Base-by-base conservation (phyloP, 441 rosid genomes). In the Gossypium schwendimanii region DNA sequence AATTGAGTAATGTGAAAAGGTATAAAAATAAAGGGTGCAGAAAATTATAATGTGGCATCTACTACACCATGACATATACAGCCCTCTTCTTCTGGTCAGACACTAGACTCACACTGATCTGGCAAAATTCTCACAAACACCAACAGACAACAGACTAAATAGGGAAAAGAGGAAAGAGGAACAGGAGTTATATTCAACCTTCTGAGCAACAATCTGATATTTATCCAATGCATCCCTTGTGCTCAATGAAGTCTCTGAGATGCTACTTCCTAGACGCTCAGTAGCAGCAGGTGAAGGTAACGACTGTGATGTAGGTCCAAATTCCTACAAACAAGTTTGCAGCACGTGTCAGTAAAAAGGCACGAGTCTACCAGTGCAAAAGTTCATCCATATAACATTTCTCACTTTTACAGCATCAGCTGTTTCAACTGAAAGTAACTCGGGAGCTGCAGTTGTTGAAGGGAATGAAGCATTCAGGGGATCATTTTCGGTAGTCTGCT, bases 221-320 rank as follows among this genome's bases (percentile, higher is more conserved):
- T 93, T 90, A 70, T 96, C 99, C 84, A 93, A 71, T 81, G 99
- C 99, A 73, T 92, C 98, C 83, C 96, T 86, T 24, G 98, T 93
- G 84, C 78, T 88, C 72, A 93, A 75, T 26, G 88, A 85, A 81
- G 97, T 89, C 71, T 93, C 98, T 14, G 85, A 69, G 61, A 73
- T 76, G 79, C 79, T 85, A 74, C 79, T 85, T 69, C 87, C 88
- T 82, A 80, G 75, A 24, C 91, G 91, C 74, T 93, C 99, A 71
- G 89, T 53, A 70, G 85, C 81, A 79, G 83, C 81, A 73, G 87
- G 76, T 61, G 92, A 81, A 70, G 89, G 77, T 71, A 83, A 73
- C 49, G 84, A 75, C 71, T 89, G 97, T 44, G 82, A 71, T 69
- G 89, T 75, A 68, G 81, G 68, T 76, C 88, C 90, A 33, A 74